Conservation (phyloP, 2,329 filamentous ascomycete genomes). For the Colletotrichum sp. region DNA sequence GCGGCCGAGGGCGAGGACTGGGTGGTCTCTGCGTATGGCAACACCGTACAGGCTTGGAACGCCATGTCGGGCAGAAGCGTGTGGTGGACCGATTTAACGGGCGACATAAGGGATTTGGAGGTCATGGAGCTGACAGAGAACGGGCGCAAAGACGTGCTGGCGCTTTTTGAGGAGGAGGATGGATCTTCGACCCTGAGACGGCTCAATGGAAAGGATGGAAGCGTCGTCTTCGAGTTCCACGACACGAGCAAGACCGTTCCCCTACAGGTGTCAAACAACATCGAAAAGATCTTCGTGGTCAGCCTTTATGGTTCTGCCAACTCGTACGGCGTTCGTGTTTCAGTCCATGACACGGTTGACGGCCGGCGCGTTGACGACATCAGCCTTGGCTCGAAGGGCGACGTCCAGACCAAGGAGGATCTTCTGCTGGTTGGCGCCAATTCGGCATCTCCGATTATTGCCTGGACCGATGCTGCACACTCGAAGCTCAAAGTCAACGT, state of each 20-base stretch:
- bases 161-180: slow-evolving; percentile 66
- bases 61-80: slow-evolving; percentile 78
- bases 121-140: slow-evolving; percentile 73
- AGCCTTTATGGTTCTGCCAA: slow-evolving; percentile 73
- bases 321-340: slow-evolving; percentile 79
- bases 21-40: slow-evolving; percentile 75
- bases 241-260: slow-evolving; percentile 73
- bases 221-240: slow-evolving; percentile 78
- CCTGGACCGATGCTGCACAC: slow-evolving; percentile 71
- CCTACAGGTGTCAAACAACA: slow-evolving; percentile 75
- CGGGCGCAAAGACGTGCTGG: slow-evolving; percentile 72
- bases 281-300: slow-evolving; percentile 76
- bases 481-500: slow-evolving; percentile 74
- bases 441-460: slow-evolving; percentile 75
- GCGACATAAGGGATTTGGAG: slow-evolving; percentile 72
- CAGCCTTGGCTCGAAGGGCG: slow-evolving; percentile 73
- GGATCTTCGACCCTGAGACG: slow-evolving; percentile 67
- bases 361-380: slow-evolving; percentile 77
- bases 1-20: slow-evolving; percentile 81
- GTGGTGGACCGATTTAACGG: slow-evolving; percentile 72
- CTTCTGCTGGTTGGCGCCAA: slow-evolving; percentile 80
- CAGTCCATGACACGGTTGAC: slow-evolving; percentile 72
- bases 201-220: slow-evolving; percentile 74
- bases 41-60: slow-evolving; percentile 80
- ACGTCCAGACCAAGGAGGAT: slow-evolving; percentile 67